A percentile compares a stretch with the other conserved stretches of the same genome.
Evolutionary conservation across 75 land plant species (phyloP).

Genomic region (Selaginella moellendorffii): DNA sequence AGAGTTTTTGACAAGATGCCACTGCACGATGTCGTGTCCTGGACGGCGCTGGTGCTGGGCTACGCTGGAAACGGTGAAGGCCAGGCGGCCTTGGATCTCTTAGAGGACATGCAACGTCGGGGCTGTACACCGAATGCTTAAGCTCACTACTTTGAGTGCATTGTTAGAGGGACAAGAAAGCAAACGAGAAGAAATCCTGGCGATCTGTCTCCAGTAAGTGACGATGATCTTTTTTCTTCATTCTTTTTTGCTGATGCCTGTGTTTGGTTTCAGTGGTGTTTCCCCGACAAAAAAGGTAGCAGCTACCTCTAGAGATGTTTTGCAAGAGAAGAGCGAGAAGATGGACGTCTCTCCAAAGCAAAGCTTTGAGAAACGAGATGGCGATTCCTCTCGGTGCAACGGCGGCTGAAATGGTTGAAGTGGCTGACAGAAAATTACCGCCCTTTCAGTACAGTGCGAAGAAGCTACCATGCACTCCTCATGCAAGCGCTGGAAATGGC

Average conservation of each 20-base stretch:
- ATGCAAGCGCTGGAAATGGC: neutral
- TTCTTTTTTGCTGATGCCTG: neutral
- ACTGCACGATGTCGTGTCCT: no score
- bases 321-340: no score
- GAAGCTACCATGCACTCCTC: neutral
- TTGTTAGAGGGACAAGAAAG: no score
- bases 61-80: neutral
- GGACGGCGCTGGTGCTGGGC: no score
- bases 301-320: slow-evolving; percentile 11
- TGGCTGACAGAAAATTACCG: neutral
- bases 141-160: no score
- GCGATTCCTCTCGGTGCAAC: no score
- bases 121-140: slow-evolving; percentile 12
- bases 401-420: neutral
- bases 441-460: neutral
- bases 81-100: slow-evolving; percentile 3
- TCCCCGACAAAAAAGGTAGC: slow-evolving; percentile 12
- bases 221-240: neutral
- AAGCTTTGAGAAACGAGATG: no score
- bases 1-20: no score
- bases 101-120: neutral
- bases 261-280: slow-evolving; percentile 15
- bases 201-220: slow-evolving; percentile 35
- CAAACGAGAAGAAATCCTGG: slow-evolving; percentile 27
- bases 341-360: no score